Conservation (phyloP, 1,284 basidiomycete genomes). For the Ceratobasidium sp. region DNA sequence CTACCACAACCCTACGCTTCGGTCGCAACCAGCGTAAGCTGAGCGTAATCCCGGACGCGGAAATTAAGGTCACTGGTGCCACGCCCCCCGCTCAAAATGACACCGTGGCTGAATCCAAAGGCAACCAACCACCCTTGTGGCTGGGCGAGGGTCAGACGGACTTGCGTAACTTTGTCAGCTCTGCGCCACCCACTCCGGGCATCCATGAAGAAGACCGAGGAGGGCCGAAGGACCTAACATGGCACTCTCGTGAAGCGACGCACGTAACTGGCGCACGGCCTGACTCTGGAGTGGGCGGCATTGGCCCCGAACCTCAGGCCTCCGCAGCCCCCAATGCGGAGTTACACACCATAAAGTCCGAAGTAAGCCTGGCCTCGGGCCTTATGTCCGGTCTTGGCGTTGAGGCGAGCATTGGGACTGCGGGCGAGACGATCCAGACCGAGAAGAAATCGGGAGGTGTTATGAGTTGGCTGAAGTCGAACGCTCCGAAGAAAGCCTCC, state of each 20-base stretch:
- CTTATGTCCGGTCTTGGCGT: constrained; percentile 24
- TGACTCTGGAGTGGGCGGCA: constrained; percentile 29
- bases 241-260: constrained; percentile 40
- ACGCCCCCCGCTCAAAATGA: constrained; percentile 16
- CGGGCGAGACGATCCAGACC: constrained; percentile 2
- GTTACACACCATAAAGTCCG: constrained; percentile 12
- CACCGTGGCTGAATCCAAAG: background rate
- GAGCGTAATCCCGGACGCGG: background rate
- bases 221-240: constrained; percentile 8
- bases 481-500: constrained; percentile 8
- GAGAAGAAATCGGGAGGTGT: constrained; percentile 24
- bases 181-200: constrained; percentile 3
- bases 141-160: constrained; percentile 16
- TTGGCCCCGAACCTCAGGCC: constrained; percentile 3
- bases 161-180: constrained; percentile 34
- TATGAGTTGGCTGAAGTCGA: constrained; percentile 22
- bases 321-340: background rate
- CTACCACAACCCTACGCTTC: constrained; percentile 7
- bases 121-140: background rate
- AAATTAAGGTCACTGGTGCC: constrained; percentile 26
- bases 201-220: constrained; percentile 14
- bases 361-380: constrained; percentile 11
- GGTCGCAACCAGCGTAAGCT: background rate
- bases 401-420: constrained; percentile 34
- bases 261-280: constrained; percentile 20